phyloP scores from a whole-genome alignment of 768 basidiomycete genomes.

The Amanita fuliginea region DNA sequence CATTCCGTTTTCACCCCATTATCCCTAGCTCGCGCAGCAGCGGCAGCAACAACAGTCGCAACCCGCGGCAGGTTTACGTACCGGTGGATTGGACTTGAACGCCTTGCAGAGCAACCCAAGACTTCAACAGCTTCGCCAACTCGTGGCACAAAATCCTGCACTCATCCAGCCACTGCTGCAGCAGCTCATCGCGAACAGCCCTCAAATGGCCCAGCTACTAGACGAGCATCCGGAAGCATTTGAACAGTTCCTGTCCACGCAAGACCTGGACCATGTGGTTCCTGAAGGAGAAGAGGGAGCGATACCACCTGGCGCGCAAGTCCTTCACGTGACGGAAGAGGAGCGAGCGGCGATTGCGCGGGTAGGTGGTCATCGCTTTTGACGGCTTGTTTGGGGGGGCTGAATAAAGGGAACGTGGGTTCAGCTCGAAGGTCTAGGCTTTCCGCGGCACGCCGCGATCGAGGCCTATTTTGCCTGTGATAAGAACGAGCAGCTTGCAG shows the following conservation, averaged over 20 bases:
- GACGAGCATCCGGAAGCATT: conserved; percentile 65
- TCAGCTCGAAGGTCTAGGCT: conserved; percentile 82
- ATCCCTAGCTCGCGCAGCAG: conserved; percentile 65
- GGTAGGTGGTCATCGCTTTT: conserved; percentile 34
- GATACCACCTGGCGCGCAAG: conserved; percentile 41
- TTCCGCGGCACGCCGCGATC: conserved; percentile 68
- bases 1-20: not conserved
- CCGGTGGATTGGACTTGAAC: conserved; percentile 26
- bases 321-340: conserved; percentile 73
- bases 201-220: conserved; percentile 58
- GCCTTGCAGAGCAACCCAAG: conserved; percentile 53
- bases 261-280: conserved; percentile 37
- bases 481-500: conserved; percentile 94
- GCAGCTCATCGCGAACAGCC: conserved; percentile 67
- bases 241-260: conserved; percentile 50
- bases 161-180: conserved; percentile 74
- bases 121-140: conserved; percentile 60
- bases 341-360: conserved; percentile 85
- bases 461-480: conserved; percentile 94
- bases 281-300: conserved; percentile 31
- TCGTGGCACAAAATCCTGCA: conserved; percentile 69
- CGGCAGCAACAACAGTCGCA: conserved; percentile 35
- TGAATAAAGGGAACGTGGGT: not conserved
- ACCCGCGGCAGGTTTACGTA: conserved; percentile 21
- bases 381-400: not conserved